Base-by-base conservation (phyloP, 2,329 filamentous ascomycete species). In the Epichloe baconii region DNA sequence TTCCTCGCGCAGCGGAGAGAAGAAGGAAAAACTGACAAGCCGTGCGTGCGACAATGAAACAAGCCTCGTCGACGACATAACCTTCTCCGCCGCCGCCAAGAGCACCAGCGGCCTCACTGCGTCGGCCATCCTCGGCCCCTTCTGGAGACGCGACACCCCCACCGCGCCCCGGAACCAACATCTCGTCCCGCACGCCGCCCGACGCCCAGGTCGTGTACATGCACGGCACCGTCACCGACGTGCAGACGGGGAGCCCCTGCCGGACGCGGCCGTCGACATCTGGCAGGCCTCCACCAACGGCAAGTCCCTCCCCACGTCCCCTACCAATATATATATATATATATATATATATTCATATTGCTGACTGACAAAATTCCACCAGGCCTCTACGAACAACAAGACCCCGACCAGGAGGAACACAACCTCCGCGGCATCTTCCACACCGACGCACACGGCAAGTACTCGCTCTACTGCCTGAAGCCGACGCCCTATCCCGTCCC, bases 71-170 rank as follows among this genome's bases (percentile, higher is more conserved):
- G 87, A 91, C 64, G 86, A 91, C 64, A 91, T 93, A 61, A 87
- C 85, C 51, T 85, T 82, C 68, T 82, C 80, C 48, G 56, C 61
- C 15, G 75, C 76, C 47, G 70, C 74, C 50, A 68, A 69, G 48
- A 59, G 61, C 37, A 55, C 62, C 40, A 69, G 71, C 14, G 61
- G 69, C 14, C 73, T 81, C 11, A 93, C 87, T 5, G 79, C 86
- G 2, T 86, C 85, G 4, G 82, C 88, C 41, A 88, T 95, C 57
- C 77, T 95, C 0, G 88, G 88, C 0, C 88, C 88, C 1, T 95
- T 95, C 70, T 94, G 86, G 79, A 78, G 86, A 5, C 75, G 80
- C 43, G 77, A 89, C 58, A 80, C 87, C 87, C 5, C 5, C 69
- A 77, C 52, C 77, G 83, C 45, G 68, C 79, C n/a, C 85, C 61